phyloP scores from a whole-genome alignment of 2,329 filamentous ascomycete genomes.

The Nannizziopsis barbatae region DNA sequence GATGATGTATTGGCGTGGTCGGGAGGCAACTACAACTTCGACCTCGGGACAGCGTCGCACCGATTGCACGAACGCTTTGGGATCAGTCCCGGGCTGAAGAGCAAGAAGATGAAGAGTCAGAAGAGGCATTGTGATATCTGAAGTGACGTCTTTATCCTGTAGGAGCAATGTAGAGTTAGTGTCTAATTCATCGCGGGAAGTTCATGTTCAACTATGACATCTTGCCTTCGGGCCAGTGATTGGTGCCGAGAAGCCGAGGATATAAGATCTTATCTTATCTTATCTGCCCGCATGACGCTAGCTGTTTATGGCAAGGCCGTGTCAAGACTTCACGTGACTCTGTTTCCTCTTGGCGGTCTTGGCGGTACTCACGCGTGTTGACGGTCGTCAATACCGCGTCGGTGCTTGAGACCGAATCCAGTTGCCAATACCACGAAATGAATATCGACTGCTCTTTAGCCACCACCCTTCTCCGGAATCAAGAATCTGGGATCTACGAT shows the following conservation, averaged over 20 bases:
- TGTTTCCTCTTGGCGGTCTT: neutral
- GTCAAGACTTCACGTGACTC: neutral
- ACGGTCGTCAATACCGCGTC: neutral
- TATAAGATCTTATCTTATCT: neutral
- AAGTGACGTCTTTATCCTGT: neutral
- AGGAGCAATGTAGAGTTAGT: neutral
- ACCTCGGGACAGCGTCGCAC: slow-evolving; percentile 20
- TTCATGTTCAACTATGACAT: too few species aligned
- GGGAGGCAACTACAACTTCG: slow-evolving; percentile 27
- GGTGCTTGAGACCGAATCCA: neutral
- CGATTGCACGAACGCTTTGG: slow-evolving; percentile 21
- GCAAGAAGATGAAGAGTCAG: slow-evolving; percentile 28
- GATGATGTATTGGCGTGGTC: slow-evolving; percentile 29
- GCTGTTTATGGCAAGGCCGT: too few species aligned
- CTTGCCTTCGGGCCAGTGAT: too few species aligned
- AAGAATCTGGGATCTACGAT: slow-evolving; percentile 40
- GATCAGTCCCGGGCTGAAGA: slow-evolving; percentile 19
- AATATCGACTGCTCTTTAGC: neutral
- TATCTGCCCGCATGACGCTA: neutral
- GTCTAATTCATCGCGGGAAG: too few species aligned
- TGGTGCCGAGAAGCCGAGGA: too few species aligned
- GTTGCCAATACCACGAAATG: too few species aligned
- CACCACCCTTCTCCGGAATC: neutral
- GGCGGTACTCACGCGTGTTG: slow-evolving; percentile 6
- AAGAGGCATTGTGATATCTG: slow-evolving; percentile 23